Evolutionary conservation across 345 rosid genomes (phyloP), one percentile per base, ranked within the genome.

Genomic region (Hibiscus tridactylites): DNA sequence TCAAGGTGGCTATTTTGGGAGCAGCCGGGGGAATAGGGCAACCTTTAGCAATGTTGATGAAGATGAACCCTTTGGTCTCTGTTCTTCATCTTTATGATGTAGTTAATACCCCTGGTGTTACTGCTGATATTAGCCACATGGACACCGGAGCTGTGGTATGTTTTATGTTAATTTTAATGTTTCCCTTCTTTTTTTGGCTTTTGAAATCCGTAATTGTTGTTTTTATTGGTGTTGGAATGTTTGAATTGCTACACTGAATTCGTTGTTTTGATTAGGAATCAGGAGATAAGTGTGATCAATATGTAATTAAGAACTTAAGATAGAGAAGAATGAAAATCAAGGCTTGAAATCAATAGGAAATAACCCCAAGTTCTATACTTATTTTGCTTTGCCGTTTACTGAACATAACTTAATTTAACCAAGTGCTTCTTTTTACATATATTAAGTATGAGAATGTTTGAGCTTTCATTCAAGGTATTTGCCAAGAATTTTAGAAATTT

Each of bases 21-120:
- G 99, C 99, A 26, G 96, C 98, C 2, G 98, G 99, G 6, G 99
- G 99, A 35, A 95, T 92, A 1, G 99, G 99, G 10, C 98, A 95
- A 77, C 98, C 99, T 19, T 81, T 95, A 33, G 85, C 94, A 5
- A 57, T 95, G 98, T 74, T 95, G 83, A 95, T 90, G 98, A 95
- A 95, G 83, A 92, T 87, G 87, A 95, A 92, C 71, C 98, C 99
- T 2, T 83, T 95, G 81, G 96, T 95, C 46, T 92, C 97, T 0
- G 81, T 90, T 78, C 99, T 92, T 79, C 99, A 95, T 80, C 87
- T 95, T 59, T 90, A 92, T 71, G 98, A 95, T 76, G 99, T 95
- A 17, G 96, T 89, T 7, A 95, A 95, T 60, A 83, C 93, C 63
- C 96, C 90, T 75, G 99, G 99, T 68, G 98, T 95, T 33, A 90